Percentiles rank a stretch among this genome's conserved stretches.
Conservation (phyloP, 2,329 filamentous ascomycete genomes). For the Raffaelea arxii region DNA sequence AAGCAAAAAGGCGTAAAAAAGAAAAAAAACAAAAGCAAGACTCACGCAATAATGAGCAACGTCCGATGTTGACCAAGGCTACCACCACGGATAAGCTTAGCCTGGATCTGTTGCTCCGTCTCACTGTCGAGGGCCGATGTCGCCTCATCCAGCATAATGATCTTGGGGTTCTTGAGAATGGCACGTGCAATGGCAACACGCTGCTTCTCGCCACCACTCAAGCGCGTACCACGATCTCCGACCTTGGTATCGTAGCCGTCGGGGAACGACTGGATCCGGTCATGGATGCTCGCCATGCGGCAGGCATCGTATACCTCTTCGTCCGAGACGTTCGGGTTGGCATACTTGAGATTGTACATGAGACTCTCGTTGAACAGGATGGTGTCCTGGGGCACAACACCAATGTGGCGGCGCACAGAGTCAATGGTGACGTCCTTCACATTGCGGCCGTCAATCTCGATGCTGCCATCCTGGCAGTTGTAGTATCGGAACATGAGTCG, state of each 20-base stretch:
- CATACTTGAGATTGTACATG: slow-evolving; percentile 46
- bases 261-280: slow-evolving; percentile 41
- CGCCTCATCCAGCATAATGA: slow-evolving; percentile 63
- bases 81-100: slow-evolving; percentile 54
- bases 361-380: slow-evolving; percentile 50
- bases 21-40: background rate
- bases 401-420: slow-evolving; percentile 83
- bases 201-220: slow-evolving; percentile 53
- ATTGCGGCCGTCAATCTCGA: slow-evolving; percentile 75
- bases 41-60: slow-evolving; percentile 86
- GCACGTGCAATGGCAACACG: slow-evolving; percentile 53
- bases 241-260: slow-evolving; percentile 44
- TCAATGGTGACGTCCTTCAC: slow-evolving; percentile 85
- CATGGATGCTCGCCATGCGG: slow-evolving; percentile 43
- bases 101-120: slow-evolving; percentile 48
- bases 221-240: slow-evolving; percentile 40
- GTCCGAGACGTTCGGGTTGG: slow-evolving; percentile 35
- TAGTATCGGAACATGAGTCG: slow-evolving; percentile 95
- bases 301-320: slow-evolving; percentile 42
- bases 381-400: slow-evolving; percentile 94
- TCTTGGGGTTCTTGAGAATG: slow-evolving; percentile 58
- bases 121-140: slow-evolving; percentile 59
- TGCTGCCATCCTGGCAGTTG: slow-evolving; percentile 69
- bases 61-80: slow-evolving; percentile 75
- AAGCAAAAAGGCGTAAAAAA: background rate